Conservation (phyloP, 1,139 yeast species). For the Zygosaccharomyces sapae region DNA sequence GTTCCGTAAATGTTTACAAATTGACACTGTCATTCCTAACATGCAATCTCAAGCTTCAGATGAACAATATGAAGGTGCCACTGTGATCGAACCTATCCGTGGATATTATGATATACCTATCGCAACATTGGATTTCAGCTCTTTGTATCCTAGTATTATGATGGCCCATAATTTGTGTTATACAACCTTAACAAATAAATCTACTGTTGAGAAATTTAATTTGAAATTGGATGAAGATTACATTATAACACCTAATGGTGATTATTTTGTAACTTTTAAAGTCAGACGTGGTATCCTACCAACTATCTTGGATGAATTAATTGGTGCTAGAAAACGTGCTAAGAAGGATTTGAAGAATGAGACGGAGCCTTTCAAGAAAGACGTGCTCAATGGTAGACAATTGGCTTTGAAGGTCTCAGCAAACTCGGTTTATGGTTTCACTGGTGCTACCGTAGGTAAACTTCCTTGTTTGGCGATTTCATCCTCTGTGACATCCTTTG, state of each 20-base stretch:
- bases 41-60: slow-evolving; percentile 74
- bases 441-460: slow-evolving; percentile 98
- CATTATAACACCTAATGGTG: slow-evolving; percentile 86
- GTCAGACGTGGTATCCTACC: slow-evolving; percentile 85
- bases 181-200: slow-evolving; percentile 73
- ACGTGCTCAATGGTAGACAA: slow-evolving; percentile 95
- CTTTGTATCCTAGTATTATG: slow-evolving; percentile 97
- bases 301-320: slow-evolving; percentile 80
- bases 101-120: slow-evolving; percentile 97
- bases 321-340: slow-evolving; percentile 90
- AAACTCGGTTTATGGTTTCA: slow-evolving; percentile 96
- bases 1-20: slow-evolving; percentile 83
- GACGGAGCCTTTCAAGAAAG: slow-evolving; percentile 88
- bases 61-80: slow-evolving; percentile 98
- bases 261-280: slow-evolving; percentile 72
- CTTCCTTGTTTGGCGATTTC: slow-evolving; percentile 95
- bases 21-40: slow-evolving; percentile 86
- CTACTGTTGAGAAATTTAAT: slow-evolving; percentile 60
- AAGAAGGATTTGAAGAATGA: slow-evolving; percentile 86
- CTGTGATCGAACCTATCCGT: slow-evolving; percentile 93
- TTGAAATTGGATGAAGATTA: slow-evolving; percentile 73
- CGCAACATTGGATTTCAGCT: slow-evolving; percentile 95
- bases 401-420: slow-evolving; percentile 95
- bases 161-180: slow-evolving; percentile 98
- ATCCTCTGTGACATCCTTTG: slow-evolving; percentile 91